Conservation (phyloP, 345 rosid species). For the Arabis alpina region DNA sequence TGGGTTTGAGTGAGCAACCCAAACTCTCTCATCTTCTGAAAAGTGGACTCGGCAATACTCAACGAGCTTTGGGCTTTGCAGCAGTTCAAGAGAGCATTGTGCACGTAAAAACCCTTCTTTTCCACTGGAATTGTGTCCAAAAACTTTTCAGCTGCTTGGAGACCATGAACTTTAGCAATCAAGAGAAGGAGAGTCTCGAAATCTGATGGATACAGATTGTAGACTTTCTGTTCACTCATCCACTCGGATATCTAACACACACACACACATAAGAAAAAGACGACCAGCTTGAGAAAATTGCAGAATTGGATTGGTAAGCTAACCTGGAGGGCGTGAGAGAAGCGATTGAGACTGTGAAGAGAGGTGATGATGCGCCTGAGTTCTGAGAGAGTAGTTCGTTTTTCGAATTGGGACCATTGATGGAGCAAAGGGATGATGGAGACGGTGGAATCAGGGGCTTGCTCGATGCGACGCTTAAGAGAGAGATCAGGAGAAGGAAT, state of each 20-base stretch:
- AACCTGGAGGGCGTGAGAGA: conserved; percentile 58
- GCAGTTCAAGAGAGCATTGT: conserved; percentile 53
- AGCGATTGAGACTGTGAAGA: conserved; percentile 44
- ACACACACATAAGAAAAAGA: too few species aligned
- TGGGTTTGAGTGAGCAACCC: conserved; percentile 21
- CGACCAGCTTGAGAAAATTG: too few species aligned
- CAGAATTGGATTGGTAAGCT: not conserved
- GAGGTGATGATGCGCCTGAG: conserved; percentile 41
- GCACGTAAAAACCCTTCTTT: conserved; percentile 39
- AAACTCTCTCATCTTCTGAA: conserved; percentile 47
- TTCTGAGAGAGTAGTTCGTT: conserved; percentile 16
- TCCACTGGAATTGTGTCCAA: conserved; percentile 44
- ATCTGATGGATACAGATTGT: conserved; percentile 35
- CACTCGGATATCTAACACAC: conserved; percentile 51
- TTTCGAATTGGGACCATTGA: conserved; percentile 53
- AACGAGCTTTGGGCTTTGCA: conserved; percentile 39
- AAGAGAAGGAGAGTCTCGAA: conserved; percentile 51
- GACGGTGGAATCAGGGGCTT: conserved; percentile 30
- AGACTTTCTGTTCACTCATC: conserved; percentile 41
- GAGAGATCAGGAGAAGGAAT: conserved; percentile 25
- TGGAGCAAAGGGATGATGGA: conserved; percentile 50
- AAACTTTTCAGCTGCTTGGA: conserved; percentile 48
- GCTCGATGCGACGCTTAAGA: conserved; percentile 41
- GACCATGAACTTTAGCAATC: conserved; percentile 51
- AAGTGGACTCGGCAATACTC: conserved; percentile 51